Evolutionary conservation across 768 basidiomycete species (phyloP).

Genomic region (Lenzites betulinus): DNA sequence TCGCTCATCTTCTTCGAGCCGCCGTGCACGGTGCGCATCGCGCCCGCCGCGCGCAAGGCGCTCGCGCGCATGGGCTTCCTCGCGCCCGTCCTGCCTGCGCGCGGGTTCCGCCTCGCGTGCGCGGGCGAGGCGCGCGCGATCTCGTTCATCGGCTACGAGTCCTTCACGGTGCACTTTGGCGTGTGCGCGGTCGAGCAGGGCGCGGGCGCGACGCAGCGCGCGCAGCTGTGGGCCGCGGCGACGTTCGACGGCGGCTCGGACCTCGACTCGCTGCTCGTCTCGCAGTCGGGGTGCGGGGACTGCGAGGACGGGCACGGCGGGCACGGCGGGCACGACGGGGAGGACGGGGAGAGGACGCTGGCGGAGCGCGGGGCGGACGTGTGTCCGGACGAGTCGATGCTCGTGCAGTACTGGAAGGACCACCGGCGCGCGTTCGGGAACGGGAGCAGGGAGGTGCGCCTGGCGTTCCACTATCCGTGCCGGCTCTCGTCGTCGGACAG

Average conservation of each 20-base stretch:
- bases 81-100: neutral
- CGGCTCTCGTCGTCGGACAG: neutral
- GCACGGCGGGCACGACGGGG: neutral
- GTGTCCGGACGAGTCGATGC: constrained; percentile 9
- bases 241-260: constrained; percentile 10
- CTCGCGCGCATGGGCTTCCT: constrained; percentile 7
- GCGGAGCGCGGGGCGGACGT: neutral
- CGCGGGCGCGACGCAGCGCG: neutral
- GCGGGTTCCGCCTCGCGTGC: constrained; percentile 6
- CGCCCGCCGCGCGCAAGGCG: neutral
- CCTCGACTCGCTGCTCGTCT: neutral
- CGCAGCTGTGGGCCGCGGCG: constrained; percentile 15
- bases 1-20: constrained; percentile 19
- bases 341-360: neutral
- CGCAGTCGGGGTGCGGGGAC: neutral
- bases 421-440: neutral
- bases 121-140: constrained; percentile 9
- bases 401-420: constrained; percentile 15
- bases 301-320: too few relatives aligned
- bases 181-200: constrained; percentile 2
- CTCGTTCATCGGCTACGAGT: constrained; percentile 8
- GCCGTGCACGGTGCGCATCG: constrained; percentile 10
- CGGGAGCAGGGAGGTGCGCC: constrained; percentile 2
- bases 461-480: constrained; percentile 12
- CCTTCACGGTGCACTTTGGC: constrained; percentile 17